Evolutionary conservation across 2,329 filamentous ascomycete genomes (phyloP).

Genomic region (Diplodia corticola): DNA sequence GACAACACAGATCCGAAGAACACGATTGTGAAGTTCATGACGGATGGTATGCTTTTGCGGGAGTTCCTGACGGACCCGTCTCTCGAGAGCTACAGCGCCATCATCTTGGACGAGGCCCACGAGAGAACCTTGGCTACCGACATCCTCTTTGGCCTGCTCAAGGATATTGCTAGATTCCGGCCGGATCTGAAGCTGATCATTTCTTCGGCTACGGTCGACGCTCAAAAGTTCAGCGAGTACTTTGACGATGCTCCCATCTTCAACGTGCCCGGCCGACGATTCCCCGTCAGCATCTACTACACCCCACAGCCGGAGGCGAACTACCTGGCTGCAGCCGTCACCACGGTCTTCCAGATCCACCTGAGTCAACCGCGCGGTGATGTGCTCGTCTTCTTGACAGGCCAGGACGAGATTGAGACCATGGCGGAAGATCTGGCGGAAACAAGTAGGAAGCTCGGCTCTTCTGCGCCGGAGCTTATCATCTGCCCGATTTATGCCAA

Average conservation of each 20-base stretch:
- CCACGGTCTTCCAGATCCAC: slow-evolving; percentile 93
- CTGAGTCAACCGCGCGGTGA: slow-evolving; percentile 79
- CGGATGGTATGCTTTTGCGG: slow-evolving; percentile 89
- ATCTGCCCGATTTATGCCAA: slow-evolving; percentile 95
- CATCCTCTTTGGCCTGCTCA: slow-evolving; percentile 82
- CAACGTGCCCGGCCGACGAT: slow-evolving; percentile 86
- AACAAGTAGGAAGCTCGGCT: slow-evolving; percentile 82
- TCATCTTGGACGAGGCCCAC: slow-evolving; percentile 98
- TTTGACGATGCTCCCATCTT: slow-evolving; percentile 94
- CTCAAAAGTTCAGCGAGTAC: slow-evolving; percentile 85
- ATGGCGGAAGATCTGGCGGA: slow-evolving; percentile 82
- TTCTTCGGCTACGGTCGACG: slow-evolving; percentile 92
- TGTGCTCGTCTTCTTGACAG: slow-evolving; percentile 91
- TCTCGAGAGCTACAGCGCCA: slow-evolving; percentile 74
- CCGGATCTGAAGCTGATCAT: slow-evolving; percentile 89
- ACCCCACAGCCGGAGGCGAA: slow-evolving; percentile 90
- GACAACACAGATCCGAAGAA: slow-evolving; percentile 90
- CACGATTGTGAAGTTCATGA: slow-evolving; percentile 93
- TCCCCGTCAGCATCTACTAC: slow-evolving; percentile 89
- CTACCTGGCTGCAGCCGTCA: slow-evolving; percentile 86
- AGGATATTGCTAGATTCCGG: slow-evolving; percentile 80
- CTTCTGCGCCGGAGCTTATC: slow-evolving; percentile 80
- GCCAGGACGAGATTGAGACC: slow-evolving; percentile 93
- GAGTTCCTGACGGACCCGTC: slow-evolving; percentile 89
- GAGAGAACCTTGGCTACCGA: slow-evolving; percentile 90